Base-by-base conservation (phyloP, 768 basidiomycete genomes). In the Boletus tylopilopsis region DNA sequence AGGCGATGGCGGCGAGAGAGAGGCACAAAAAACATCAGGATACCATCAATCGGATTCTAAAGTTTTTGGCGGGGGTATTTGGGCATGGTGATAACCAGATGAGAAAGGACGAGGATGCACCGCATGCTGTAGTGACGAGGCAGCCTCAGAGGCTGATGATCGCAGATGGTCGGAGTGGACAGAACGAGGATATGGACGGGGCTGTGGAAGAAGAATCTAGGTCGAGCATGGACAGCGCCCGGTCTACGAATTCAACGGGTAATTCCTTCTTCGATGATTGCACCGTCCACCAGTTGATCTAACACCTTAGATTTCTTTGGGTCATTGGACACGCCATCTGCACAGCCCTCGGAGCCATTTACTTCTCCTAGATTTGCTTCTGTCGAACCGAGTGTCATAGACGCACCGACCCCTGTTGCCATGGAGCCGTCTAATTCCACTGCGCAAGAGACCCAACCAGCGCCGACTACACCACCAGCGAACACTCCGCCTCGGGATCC, bases 51-150 rank as follows among this genome's bases (percentile, higher is more conserved):
- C 75, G 90, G 47, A 98, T 99, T 53, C 79, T 99, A 55, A 88
- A 92, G 52, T 98, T 99, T 69, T 71, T 99, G 47, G 94, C 94
- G 10, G 85, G 91, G 12, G 87, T 97, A 3, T 98, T 98, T 70
- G 87, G 87, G 12, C 78, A 76, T 46, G 58, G 64, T 0, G 72
- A 73, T 1, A 73, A 68, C 39, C 67, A 73, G 50, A 74, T 66
- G 44, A 66, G 61, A 37, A 66, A 61, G 38, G 68, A 64, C 42
- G 67, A 68, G 36, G 67, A 60, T 34, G 55, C 69, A 11, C 59
- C 72, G 6, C 70, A 69, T 30, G 70, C 75, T 23, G 77, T 81
- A 3, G 70, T 82, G 7, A 75, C 76, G 4, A 73, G 78, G 36
- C 72, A 74, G 45, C 68, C 70, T 13, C 73, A 79, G 41, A 69